Percentiles rank a stretch among this genome's conserved stretches.
Evolutionary conservation across 352 stramenopile genomes (phyloP).

Genomic region (Globisporangium megalacanthum): DNA sequence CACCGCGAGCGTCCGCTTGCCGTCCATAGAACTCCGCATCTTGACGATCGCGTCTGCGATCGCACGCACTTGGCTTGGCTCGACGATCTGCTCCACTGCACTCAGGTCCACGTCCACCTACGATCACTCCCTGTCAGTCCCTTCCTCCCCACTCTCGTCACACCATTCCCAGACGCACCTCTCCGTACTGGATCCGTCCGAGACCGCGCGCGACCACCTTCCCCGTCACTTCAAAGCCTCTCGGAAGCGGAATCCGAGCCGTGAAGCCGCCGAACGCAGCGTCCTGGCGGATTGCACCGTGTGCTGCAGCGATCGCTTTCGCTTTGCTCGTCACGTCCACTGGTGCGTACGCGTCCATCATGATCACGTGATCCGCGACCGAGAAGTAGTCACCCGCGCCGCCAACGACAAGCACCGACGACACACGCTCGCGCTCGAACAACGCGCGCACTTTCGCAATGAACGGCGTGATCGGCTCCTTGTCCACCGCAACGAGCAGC

Average conservation of each 20-base stretch:
- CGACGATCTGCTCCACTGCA: conserved; percentile 87
- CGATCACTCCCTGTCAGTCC: not conserved
- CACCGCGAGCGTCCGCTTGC: conserved; percentile 47
- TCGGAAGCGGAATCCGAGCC: conserved; percentile 41
- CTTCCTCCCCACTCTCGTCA: not conserved
- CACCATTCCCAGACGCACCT: conserved; percentile 29
- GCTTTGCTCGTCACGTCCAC: conserved; percentile 89
- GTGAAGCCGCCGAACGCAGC: conserved; percentile 42
- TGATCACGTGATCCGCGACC: conserved; percentile 93
- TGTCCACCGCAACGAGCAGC: conserved; percentile 92
- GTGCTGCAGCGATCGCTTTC: conserved; percentile 85
- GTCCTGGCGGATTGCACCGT: conserved; percentile 51
- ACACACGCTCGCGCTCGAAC: conserved; percentile 85
- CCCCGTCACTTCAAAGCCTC: conserved; percentile 55
- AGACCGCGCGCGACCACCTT: conserved; percentile 75
- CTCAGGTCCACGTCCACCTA: conserved; percentile 81
- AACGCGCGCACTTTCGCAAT: conserved; percentile 93
- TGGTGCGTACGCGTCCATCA: conserved; percentile 95
- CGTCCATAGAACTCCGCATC: conserved; percentile 50
- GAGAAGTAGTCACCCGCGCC: conserved; percentile 96
- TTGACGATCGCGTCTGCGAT: conserved; percentile 73
- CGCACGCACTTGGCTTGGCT: conserved; percentile 80
- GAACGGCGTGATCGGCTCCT: conserved; percentile 98
- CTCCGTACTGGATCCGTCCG: conserved; percentile 82
- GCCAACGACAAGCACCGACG: conserved; percentile 95